Evolutionary conservation across 106 monocot species (phyloP).

Genomic region (Iris macrosiphon): DNA sequence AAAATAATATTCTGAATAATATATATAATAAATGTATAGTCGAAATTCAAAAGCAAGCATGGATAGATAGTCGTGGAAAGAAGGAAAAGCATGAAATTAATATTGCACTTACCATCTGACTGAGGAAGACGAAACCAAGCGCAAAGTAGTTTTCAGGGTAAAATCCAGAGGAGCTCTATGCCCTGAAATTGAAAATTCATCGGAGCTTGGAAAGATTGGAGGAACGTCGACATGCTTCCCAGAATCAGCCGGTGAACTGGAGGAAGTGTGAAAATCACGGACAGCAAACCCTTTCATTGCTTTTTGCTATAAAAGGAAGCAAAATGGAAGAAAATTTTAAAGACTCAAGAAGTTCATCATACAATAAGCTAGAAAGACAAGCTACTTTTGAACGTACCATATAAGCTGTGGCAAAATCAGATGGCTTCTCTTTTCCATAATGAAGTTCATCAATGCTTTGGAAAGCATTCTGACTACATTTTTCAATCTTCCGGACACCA

Average conservation of each 20-base stretch:
- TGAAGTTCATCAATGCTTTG: slow-evolving; percentile 73
- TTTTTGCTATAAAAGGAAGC: slow-evolving; percentile 50
- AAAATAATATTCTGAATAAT: too few species aligned
- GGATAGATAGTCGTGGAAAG: not conserved
- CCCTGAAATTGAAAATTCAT: slow-evolving; percentile 58
- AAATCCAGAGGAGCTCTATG: slow-evolving; percentile 67
- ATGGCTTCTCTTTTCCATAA: slow-evolving; percentile 39
- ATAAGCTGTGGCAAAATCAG: slow-evolving; percentile 46
- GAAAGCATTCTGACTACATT: slow-evolving; percentile 56
- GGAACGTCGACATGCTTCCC: slow-evolving; percentile 18
- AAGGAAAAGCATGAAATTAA: not conserved
- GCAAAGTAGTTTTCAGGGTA: slow-evolving; percentile 68
- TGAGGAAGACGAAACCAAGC: slow-evolving; percentile 71
- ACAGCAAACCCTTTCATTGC: slow-evolving; percentile 66
- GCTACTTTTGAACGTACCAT: slow-evolving; percentile 42
- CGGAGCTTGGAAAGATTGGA: slow-evolving; percentile 11
- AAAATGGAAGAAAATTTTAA: slow-evolving; percentile 3
- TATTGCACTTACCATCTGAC: slow-evolving; percentile 65
- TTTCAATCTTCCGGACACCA: slow-evolving; percentile 43
- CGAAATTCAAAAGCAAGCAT: not conserved
- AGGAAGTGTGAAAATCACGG: slow-evolving; percentile 23
- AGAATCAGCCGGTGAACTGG: slow-evolving; percentile 17
- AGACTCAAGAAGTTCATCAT: not conserved
- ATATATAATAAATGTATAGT: too few species aligned
- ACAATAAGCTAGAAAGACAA: not conserved